Evolutionary conservation across 208 protist species (phyloP).

Genomic region (Leptomonas pyrrhocoris): DNA sequence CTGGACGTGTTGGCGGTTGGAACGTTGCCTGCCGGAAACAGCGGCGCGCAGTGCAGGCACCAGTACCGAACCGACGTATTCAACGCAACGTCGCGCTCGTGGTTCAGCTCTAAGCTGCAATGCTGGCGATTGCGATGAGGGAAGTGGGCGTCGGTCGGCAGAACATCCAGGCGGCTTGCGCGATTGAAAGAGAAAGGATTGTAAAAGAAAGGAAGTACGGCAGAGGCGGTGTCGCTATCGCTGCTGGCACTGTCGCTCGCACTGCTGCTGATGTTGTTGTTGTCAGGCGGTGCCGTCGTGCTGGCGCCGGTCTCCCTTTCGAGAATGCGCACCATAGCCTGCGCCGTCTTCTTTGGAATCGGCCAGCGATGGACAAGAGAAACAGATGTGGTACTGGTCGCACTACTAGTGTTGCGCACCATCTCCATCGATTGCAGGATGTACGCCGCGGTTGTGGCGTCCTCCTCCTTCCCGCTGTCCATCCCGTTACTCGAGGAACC

Average conservation of each 20-base stretch:
- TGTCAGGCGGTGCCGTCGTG: slow-evolving; percentile 3
- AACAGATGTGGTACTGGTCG: slow-evolving; percentile 24
- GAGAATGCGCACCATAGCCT: slow-evolving; percentile 39
- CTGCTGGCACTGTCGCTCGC: background rate
- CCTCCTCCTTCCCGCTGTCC: background rate
- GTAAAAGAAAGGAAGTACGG: slow-evolving; percentile 44
- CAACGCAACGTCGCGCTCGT: slow-evolving; percentile 35
- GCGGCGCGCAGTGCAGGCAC: slow-evolving; percentile 65
- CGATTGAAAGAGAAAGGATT: slow-evolving; percentile 70
- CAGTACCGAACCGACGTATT: slow-evolving; percentile 61
- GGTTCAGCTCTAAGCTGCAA: slow-evolving; percentile 58
- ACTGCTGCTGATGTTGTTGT: background rate
- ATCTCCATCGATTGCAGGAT: slow-evolving; percentile 47
- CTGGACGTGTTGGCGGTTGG: slow-evolving; percentile 30
- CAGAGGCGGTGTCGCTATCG: slow-evolving; percentile 4
- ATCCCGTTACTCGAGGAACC: background rate
- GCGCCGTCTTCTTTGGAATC: slow-evolving; percentile 39
- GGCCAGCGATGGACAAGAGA: slow-evolving; percentile 44
- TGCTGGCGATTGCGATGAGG: slow-evolving; percentile 44
- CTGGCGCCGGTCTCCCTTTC: slow-evolving; percentile 15
- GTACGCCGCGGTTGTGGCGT: slow-evolving; percentile 21
- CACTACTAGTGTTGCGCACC: slow-evolving; percentile 18
- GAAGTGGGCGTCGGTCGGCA: slow-evolving; percentile 20
- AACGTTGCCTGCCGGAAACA: slow-evolving; percentile 71
- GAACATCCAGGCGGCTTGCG: slow-evolving; percentile 16